Evolutionary conservation across 768 basidiomycete species (phyloP).

Genomic region (Podaxis carcinomalis): DNA sequence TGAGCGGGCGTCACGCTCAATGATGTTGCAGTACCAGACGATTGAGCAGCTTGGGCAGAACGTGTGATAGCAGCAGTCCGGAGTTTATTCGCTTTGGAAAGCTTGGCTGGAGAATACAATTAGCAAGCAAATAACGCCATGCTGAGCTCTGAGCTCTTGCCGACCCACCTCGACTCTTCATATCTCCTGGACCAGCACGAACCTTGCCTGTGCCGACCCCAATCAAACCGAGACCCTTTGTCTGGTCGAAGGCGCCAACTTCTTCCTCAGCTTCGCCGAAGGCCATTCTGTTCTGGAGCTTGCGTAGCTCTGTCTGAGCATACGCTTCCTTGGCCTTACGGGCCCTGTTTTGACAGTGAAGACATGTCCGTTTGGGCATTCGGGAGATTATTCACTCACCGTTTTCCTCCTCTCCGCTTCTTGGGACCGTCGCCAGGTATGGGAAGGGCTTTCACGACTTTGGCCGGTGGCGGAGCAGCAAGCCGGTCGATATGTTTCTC

Average conservation of each 20-base stretch:
- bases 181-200: constrained; percentile 80
- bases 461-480: constrained; percentile 90
- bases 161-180: constrained; percentile 81
- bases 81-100: constrained; percentile 92
- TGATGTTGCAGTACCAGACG: constrained; percentile 86
- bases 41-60: constrained; percentile 57
- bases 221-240: constrained; percentile 98
- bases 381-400: constrained; percentile 41
- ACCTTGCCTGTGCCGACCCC: constrained; percentile 85
- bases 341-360: constrained; percentile 47
- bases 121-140: background rate
- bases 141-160: background rate
- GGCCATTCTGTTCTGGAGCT: constrained; percentile 93
- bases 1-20: constrained; percentile 94
- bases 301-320: constrained; percentile 93
- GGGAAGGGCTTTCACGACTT: constrained; percentile 89
- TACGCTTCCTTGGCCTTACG: constrained; percentile 99
- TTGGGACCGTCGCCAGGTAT: constrained; percentile 94
- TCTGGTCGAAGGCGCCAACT: constrained; percentile 94
- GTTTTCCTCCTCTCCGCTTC: constrained; percentile 92
- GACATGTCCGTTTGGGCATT: background rate
- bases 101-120: constrained; percentile 61
- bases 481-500: constrained; percentile 90
- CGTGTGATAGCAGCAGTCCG: constrained; percentile 81
- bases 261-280: constrained; percentile 97